Base-by-base conservation (phyloP, 2,329 filamentous ascomycete species). In the Monilinia laxa region DNA sequence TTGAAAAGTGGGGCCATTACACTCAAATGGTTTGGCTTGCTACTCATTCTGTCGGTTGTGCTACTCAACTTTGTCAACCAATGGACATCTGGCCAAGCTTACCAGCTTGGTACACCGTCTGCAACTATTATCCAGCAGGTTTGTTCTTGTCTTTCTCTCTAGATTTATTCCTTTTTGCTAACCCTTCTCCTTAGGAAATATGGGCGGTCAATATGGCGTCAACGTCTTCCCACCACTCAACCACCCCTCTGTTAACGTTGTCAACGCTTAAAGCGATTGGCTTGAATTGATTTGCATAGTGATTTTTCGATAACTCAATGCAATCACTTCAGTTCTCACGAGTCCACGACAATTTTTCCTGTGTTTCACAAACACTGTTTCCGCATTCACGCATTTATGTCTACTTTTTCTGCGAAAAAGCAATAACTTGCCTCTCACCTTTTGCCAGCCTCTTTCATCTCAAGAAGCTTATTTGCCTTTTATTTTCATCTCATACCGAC, bases 1-100 rank as follows among this genome's bases (percentile, higher is more conserved):
- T 93, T 77, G 80, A 87, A 64, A 71, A 75, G 5, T 92, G 85
- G 84, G 92, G 91, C 64, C 90, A 92, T 77, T 91, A 91, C 78
- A 84, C 86, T 64, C 89, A 93, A 81, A 81, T 92, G 49, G 83
- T 92, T 64, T 92, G 90, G 90, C 84, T 83, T 73, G 78, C 71
- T 25, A 86, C 88, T 64, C 84, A 79, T 28, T 71, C 81, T 51
- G 80, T 92, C 51, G 90, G 87, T 68, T 92, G 90, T 75, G 81
- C 80, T 62, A 84, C 80, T 31, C 75, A 81, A 67, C 78, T 80
- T 76, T 90, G 88, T 79, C 72, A 78, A 7, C 73, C 79, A 40
- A 82, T 84, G 64, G 83, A 79, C 45, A 68, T 71, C n/a, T 67
- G 64, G 35, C 70, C 75, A 38, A 71, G 68, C 78, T 3, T 64